Base-by-base conservation (phyloP, 1,284 basidiomycete species). In the Pseudozyma sp. region DNA sequence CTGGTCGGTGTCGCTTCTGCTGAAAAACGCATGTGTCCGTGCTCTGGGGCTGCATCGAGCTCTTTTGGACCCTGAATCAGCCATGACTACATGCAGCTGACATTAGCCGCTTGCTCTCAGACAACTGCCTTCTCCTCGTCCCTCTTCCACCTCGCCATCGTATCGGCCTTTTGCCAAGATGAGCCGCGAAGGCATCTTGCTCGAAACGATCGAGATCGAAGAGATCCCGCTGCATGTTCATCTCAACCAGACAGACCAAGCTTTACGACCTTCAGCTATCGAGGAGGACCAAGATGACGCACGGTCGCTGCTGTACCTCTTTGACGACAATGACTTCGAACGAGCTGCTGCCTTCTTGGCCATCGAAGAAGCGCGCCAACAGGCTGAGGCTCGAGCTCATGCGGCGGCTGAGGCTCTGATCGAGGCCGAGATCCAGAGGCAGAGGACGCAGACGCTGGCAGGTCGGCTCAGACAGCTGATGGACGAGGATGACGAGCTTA, bases 401-500 rank as follows among this genome's bases (percentile, higher is more conserved):
- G 71, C 49, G 9, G 42, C 30, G 33, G 62, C 62, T 4, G 59
- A 65, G 11, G 71, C 62, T 16, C 24, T 57, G 5, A 53, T 59
- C 29, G 49, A 59, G 48, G 62, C 61, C n/a, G 60, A 70, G 29
- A 44, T 54, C 8, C 54, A 64, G 43, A 42, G 60, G 11, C 55
- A 60, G 35, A 51, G 58, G 29, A 49, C 45, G 7, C 35, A 19
- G 5, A 58, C 33, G 10, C 43, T 66, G 10, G 59, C 58, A 5
- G 29, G 13, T 19, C 52, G 53, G 16, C 62, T 79, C 29, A 56
- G 66, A 11, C 55, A 53, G 13, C 51, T 77, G 24, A 49, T 79
- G 17, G 65, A 68, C 6, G 73, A 78, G n/a, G 58, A 80, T 34
- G 78, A 80, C 1, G 45, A 72, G 42, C 63, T 80, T 9, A 44